Evolutionary conservation across 2,329 filamentous ascomycete genomes (phyloP).

Genomic region (Colletotrichum australisinense): DNA sequence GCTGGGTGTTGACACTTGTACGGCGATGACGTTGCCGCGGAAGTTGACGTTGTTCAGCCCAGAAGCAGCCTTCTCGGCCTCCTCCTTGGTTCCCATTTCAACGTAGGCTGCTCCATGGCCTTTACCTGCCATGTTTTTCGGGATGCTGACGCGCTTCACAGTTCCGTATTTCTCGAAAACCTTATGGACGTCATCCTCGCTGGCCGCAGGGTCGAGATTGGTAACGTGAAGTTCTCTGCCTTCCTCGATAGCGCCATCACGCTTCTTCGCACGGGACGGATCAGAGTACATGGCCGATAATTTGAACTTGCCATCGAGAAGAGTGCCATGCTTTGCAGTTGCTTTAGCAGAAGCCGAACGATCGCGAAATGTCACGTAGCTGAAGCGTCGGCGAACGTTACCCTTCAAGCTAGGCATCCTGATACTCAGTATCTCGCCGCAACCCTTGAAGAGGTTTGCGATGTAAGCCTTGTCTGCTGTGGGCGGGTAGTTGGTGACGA

Average conservation of each 20-base stretch:
- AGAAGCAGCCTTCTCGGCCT: slow-evolving; percentile 73
- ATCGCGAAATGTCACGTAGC: slow-evolving; percentile 90
- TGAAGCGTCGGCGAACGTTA: slow-evolving; percentile 91
- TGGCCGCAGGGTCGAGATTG: slow-evolving; percentile 71
- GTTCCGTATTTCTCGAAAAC: slow-evolving; percentile 81
- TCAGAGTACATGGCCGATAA: slow-evolving; percentile 87
- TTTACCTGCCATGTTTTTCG: slow-evolving; percentile 74
- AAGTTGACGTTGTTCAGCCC: slow-evolving; percentile 79
- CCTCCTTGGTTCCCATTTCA: slow-evolving; percentile 77
- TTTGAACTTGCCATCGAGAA: slow-evolving; percentile 75
- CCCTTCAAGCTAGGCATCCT: slow-evolving; percentile 92
- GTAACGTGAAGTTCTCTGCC: slow-evolving; percentile 86
- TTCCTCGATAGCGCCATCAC: slow-evolving; percentile 85
- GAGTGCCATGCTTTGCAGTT: slow-evolving; percentile 76
- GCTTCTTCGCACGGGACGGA: slow-evolving; percentile 80
- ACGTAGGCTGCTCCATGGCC: slow-evolving; percentile 86
- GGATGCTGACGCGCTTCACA: slow-evolving; percentile 78
- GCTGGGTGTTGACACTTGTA: slow-evolving; percentile 68
- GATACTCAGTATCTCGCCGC: slow-evolving; percentile 85
- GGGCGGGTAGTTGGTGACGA: slow-evolving; percentile 90
- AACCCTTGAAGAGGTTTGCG: slow-evolving; percentile 75
- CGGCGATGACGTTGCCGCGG: slow-evolving; percentile 73
- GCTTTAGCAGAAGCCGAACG: slow-evolving; percentile 76
- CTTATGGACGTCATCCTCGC: slow-evolving; percentile 76
- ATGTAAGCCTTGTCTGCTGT: slow-evolving; percentile 78